Evolutionary conservation across 257 asterid species (phyloP).

Genomic region (Phtheirospermum japonicum): DNA sequence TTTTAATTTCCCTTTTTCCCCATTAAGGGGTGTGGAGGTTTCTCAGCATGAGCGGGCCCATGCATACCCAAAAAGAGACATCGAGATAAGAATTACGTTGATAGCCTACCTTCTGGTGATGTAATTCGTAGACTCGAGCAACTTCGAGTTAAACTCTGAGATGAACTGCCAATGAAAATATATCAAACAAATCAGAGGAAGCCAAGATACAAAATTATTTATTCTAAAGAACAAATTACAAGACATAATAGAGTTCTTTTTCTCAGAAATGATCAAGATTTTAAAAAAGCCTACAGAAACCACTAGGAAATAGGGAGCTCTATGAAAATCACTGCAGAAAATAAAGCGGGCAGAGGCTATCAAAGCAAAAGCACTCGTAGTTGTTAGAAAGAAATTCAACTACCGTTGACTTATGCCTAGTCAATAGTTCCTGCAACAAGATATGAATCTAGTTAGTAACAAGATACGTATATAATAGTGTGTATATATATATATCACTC

Average conservation of each 20-base stretch:
- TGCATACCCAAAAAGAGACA: no score
- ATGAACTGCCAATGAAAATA: conserved; percentile 55
- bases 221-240: no score
- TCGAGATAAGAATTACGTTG: conserved; percentile 56
- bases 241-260: background rate
- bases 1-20: background rate
- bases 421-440: conserved; percentile 79
- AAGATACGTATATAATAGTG: no score
- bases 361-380: conserved; percentile 56
- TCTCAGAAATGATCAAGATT: background rate
- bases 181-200: no score
- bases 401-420: conserved; percentile 94
- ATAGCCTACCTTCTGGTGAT: conserved; percentile 88
- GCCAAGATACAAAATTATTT: no score
- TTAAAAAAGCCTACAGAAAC: no score
- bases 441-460: conserved; percentile 32
- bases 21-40: conserved; percentile 20
- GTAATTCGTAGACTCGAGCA: conserved; percentile 74
- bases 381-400: conserved; percentile 85
- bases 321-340: conserved; percentile 12
- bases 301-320: conserved; percentile 22
- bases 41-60: background rate
- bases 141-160: conserved; percentile 77
- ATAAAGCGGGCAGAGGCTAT: conserved; percentile 9
- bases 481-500: no score